Evolutionary conservation across 768 basidiomycete species (phyloP).

Genomic region (Hygrophorus russula): DNA sequence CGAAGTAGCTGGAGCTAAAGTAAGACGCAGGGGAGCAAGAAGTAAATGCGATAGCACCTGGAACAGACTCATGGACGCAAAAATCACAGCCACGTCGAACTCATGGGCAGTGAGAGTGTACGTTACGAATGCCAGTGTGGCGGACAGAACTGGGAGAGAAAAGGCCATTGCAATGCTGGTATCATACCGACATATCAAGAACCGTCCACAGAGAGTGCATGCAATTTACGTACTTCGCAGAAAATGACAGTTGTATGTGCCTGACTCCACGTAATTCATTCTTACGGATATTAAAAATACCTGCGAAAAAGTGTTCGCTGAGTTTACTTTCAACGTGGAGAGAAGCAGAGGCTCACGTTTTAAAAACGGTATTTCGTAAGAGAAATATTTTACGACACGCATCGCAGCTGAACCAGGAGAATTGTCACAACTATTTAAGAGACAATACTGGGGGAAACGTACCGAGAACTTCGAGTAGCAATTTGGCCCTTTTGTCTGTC

Average conservation of each 20-base stretch:
- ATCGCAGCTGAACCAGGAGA: constrained; percentile 34
- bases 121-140: constrained; percentile 55
- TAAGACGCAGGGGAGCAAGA: not conserved
- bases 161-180: constrained; percentile 30
- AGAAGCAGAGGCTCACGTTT: constrained; percentile 31
- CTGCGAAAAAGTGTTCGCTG: not conserved
- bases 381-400: constrained; percentile 71
- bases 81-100: constrained; percentile 59
- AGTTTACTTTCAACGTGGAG: not conserved
- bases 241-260: too few species aligned
- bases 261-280: not conserved
- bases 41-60: constrained; percentile 24
- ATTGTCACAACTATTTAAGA: not conserved
- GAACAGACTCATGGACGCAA: constrained; percentile 53
- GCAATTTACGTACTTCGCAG: too few species aligned
- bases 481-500: constrained; percentile 53
- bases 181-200: not conserved
- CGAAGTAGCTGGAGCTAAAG: constrained; percentile 37
- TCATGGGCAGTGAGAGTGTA: constrained; percentile 43
- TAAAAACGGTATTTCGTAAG: constrained; percentile 59
- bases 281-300: not conserved
- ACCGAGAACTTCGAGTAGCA: constrained; percentile 54
- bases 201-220: not conserved
- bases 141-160: constrained; percentile 52
- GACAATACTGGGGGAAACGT: not conserved